Conservation (phyloP, 1,284 basidiomycete genomes). For the Ustilago trichophora region DNA sequence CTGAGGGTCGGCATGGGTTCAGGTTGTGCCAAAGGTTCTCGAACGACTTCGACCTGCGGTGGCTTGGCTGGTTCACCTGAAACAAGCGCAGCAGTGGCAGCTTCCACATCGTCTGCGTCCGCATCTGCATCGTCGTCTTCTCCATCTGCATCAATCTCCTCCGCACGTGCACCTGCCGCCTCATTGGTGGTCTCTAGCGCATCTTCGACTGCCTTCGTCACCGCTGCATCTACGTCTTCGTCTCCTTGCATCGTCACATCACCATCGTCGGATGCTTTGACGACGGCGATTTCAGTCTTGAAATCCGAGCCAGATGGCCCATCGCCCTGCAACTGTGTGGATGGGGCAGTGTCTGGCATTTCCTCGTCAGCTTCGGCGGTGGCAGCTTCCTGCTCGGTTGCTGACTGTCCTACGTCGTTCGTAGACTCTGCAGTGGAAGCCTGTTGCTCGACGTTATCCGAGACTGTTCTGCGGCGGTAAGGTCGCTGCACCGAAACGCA, state of each 20-base stretch:
- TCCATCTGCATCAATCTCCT: slow-evolving; percentile 48
- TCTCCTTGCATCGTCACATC: slow-evolving; percentile 44
- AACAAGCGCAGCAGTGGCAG: slow-evolving; percentile 35
- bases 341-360: slow-evolving; percentile 14
- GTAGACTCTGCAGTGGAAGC: slow-evolving; percentile 1
- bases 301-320: not conserved
- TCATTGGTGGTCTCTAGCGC: slow-evolving; percentile 49
- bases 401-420: not conserved
- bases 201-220: slow-evolving; percentile 51
- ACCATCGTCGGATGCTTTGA: not conserved
- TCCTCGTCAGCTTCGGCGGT: slow-evolving; percentile 31
- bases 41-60: slow-evolving; percentile 41
- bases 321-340: not conserved
- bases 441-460: slow-evolving; percentile 34
- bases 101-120: slow-evolving; percentile 52
- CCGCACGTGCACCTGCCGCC: slow-evolving; percentile 42
- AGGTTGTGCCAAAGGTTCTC: slow-evolving; percentile 25
- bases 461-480: slow-evolving; percentile 23
- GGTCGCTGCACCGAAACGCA: slow-evolving; percentile 69
- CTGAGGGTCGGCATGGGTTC: slow-evolving; percentile 46
- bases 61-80: slow-evolving; percentile 44
- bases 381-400: not conserved
- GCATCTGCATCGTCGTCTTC: slow-evolving; percentile 48
- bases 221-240: slow-evolving; percentile 52
- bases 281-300: not conserved